Evolutionary conservation across 108 stramenopile species (phyloP).

Genomic region (Seminavis robusta): DNA sequence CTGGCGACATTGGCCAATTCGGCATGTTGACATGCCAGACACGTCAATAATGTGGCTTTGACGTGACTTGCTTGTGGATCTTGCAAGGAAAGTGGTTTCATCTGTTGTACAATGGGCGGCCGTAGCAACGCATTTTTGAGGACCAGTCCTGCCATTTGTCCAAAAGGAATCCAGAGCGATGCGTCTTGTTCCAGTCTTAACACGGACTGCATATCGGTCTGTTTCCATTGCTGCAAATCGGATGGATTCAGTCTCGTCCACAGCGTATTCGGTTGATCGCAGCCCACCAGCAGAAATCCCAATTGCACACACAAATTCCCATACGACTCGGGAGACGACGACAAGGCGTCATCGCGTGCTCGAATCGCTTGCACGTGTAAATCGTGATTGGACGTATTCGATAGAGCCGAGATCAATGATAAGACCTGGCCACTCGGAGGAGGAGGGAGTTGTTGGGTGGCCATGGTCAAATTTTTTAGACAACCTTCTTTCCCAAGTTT

Average conservation of each 20-base stretch:
- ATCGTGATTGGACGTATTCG: slow-evolving; percentile 57
- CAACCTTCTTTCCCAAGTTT: neutral
- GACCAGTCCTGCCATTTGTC: slow-evolving; percentile 88
- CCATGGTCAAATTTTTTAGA: slow-evolving; percentile 1
- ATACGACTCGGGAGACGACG: slow-evolving; percentile 49
- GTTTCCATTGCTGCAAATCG: slow-evolving; percentile 50
- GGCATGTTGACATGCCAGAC: slow-evolving; percentile 25
- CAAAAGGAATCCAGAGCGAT: slow-evolving; percentile 64
- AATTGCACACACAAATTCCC: slow-evolving; percentile 62
- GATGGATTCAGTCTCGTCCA: slow-evolving; percentile 21
- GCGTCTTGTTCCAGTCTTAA: slow-evolving; percentile 27
- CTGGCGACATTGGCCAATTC: slow-evolving; percentile 45
- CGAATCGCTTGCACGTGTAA: slow-evolving; percentile 67
- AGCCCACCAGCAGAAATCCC: slow-evolving; percentile 28
- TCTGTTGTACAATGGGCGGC: slow-evolving; percentile 33
- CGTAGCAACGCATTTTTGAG: slow-evolving; percentile 79
- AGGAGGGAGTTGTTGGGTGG: slow-evolving; percentile 33
- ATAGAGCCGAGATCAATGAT: slow-evolving; percentile 65
- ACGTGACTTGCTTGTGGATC: slow-evolving; percentile 18
- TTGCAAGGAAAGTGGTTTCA: slow-evolving; percentile 14
- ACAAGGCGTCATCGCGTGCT: slow-evolving; percentile 67
- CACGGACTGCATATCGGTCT: slow-evolving; percentile 32
- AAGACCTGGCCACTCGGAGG: slow-evolving; percentile 64
- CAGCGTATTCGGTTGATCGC: slow-evolving; percentile 32
- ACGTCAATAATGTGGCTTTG: slow-evolving; percentile 35